Base-by-base conservation (phyloP, 331 rosid species). In the Malus hybrid region DNA sequence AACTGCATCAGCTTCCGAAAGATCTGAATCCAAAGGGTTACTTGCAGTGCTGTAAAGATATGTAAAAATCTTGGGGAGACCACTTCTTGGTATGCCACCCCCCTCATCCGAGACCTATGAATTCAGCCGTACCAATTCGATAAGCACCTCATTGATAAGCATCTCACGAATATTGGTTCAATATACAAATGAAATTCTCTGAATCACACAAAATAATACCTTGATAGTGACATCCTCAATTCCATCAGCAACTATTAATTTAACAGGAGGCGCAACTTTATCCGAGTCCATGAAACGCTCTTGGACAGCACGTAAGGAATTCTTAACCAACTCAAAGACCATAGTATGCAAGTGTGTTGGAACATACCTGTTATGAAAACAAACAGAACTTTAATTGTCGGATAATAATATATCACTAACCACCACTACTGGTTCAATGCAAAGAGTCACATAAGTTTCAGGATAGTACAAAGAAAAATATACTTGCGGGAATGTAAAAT, bases 301-400 rank as follows among this genome's bases (percentile, higher is more conserved):
- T 88, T 93, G 90, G 57, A 91, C 98, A 19, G 97, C 98, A 66
- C 98, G 97, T 77, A 93, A 75, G 3, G 98, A 93, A 88, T 93
- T 93, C 81, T 93, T 93, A 27, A 91, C 97, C 84, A 93, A 77
- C 93, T 93, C 98, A 72, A 93, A 93, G 32, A 93, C 92, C 98
- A 93, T 93, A 46, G 91, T 90, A 84, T 93, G 98, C 83, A 93
- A 84, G 85, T 93, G 98, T 27, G 93, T 81, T 11, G 96, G 92
- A 82, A 93, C 98, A 63, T 93, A 93, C 65, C 98, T 93, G 86
- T 77, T 12, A 48, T 9, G 20, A 39, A 48, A 34, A 68, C 52
- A 13, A 72, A 61, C 54, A 66, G 16, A 22, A 55, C 24, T 12
- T 64, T 24, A 19, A 8, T 77, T 56, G 60, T 50, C 16, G 8